Conservation (phyloP, 495 filamentous ascomycete species). For the Tuber magnatum region DNA sequence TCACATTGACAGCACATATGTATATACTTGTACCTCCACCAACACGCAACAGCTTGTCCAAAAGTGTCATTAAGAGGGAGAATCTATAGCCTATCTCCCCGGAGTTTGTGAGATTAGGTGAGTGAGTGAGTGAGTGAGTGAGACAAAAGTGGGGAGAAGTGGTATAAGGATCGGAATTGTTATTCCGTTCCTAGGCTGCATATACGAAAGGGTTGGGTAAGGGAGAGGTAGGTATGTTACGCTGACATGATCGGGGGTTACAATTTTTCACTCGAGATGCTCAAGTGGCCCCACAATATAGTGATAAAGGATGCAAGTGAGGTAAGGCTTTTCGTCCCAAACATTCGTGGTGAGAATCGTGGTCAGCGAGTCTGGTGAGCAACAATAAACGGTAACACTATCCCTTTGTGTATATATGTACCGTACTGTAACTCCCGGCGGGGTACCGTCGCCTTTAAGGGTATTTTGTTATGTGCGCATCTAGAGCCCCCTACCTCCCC, state of each 20-base stretch:
- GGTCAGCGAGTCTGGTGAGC: not conserved
- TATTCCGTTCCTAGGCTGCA: not conserved
- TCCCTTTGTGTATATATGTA: no score
- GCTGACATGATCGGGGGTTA: not conserved
- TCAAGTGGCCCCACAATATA: not conserved
- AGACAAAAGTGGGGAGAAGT: no score
- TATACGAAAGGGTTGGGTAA: not conserved
- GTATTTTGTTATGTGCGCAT: not conserved
- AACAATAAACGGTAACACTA: no score
- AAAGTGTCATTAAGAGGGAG: not conserved
- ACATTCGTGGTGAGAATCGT: not conserved
- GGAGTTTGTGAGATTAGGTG: no score
- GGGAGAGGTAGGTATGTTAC: not conserved
- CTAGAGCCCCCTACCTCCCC: no score
- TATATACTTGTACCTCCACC: not conserved
- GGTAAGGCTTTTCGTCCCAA: not conserved
- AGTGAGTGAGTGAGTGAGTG: no score
- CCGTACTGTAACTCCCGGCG: no score
- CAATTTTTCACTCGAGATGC: not conserved
- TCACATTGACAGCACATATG: not conserved
- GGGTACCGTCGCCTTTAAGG: not conserved
- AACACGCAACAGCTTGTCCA: not conserved
- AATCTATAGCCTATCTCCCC: no score
- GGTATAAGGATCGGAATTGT: not conserved
- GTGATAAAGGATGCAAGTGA: no score